Percentiles rank a stretch among this genome's conserved stretches.
Evolutionary conservation across 2,329 filamentous ascomycete species (phyloP).

Genomic region (Scorias spongiosa): DNA sequence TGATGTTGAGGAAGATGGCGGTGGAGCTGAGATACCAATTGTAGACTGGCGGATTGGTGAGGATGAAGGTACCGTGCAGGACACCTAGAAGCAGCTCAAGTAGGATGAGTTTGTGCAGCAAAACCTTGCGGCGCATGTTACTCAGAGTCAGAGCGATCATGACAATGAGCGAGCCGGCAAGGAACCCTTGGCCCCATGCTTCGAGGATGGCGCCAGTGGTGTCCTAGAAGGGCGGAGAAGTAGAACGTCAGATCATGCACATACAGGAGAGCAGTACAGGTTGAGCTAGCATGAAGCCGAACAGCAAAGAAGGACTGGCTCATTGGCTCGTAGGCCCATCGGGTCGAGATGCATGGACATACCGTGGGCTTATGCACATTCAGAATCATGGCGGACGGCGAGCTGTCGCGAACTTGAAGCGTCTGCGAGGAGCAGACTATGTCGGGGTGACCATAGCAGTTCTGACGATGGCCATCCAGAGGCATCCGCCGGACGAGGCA

Average conservation of each 20-base stretch:
- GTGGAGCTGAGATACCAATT: conserved; percentile 50
- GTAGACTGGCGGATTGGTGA: conserved; percentile 39
- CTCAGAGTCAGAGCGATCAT: conserved; percentile 33
- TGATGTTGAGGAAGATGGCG: conserved; percentile 46
- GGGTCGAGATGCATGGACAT: background rate
- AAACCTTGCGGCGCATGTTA: conserved; percentile 32
- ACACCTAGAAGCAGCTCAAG: conserved; percentile 41
- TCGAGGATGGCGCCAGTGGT: conserved; percentile 9
- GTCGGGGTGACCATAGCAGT: background rate
- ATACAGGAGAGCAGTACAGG: background rate
- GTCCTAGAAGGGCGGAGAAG: background rate
- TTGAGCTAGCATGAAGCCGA: background rate
- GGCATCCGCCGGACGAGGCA: background rate
- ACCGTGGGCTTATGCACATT: background rate
- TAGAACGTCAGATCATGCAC: conserved; percentile 1
- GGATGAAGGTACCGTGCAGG: conserved; percentile 43
- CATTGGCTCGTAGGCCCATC: too few species aligned
- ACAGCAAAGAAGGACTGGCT: background rate
- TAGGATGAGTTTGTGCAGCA: conserved; percentile 37
- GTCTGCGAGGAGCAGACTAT: background rate
- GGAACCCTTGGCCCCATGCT: conserved; percentile 19
- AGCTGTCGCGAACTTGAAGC: background rate
- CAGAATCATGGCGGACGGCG: background rate
- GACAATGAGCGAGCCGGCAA: conserved; percentile 27
- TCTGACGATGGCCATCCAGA: background rate